A percentile compares a stretch with the other conserved stretches of the same genome.
Evolutionary conservation across 2,329 filamentous ascomycete genomes (phyloP).

Genomic region (Aspergillus hiratsukae): DNA sequence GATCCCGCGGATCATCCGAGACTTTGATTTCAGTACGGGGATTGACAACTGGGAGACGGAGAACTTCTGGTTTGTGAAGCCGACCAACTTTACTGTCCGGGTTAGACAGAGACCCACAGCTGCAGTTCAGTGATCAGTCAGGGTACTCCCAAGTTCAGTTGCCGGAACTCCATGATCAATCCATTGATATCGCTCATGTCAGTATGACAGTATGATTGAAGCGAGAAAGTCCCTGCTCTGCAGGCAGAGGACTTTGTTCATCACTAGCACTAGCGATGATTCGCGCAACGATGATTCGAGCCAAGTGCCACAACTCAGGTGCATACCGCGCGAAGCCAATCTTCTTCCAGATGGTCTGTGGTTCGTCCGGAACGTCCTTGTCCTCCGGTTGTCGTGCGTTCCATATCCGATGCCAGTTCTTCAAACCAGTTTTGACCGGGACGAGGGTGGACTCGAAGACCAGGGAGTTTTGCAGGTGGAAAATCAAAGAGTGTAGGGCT

Average conservation of each 20-base stretch:
- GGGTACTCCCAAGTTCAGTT: constrained; percentile 14
- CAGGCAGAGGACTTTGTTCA: background rate
- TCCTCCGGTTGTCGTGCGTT: constrained; percentile 17
- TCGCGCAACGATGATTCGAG: constrained; percentile 17
- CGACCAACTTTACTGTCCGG: constrained; percentile 36
- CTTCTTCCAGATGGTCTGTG: constrained; percentile 21
- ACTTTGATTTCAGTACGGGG: constrained; percentile 21
- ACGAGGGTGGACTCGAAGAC: constrained; percentile 20
- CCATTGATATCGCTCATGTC: constrained; percentile 24
- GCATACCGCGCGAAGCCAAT: constrained; percentile 23
- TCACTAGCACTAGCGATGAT: constrained; percentile 6
- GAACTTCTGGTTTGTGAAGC: constrained; percentile 45
- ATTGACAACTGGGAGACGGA: constrained; percentile 28
- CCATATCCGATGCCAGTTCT: constrained; percentile 26
- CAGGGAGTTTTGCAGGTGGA: constrained; percentile 21
- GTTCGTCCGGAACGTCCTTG: constrained; percentile 11
- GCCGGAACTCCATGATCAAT: constrained; percentile 22
- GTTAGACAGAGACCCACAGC: constrained; percentile 10
- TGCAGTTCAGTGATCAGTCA: background rate
- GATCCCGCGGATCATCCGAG: constrained; percentile 28
- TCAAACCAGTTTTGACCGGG: constrained; percentile 20
- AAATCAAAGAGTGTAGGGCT: constrained; percentile 21
- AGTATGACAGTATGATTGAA: constrained; percentile 22
- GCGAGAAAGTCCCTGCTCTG: constrained; percentile 3
- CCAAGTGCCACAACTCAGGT: constrained; percentile 26